Evolutionary conservation across 352 stramenopile species (phyloP), one percentile per base, ranked within the genome.

Genomic region (Phytophthora europaea): DNA sequence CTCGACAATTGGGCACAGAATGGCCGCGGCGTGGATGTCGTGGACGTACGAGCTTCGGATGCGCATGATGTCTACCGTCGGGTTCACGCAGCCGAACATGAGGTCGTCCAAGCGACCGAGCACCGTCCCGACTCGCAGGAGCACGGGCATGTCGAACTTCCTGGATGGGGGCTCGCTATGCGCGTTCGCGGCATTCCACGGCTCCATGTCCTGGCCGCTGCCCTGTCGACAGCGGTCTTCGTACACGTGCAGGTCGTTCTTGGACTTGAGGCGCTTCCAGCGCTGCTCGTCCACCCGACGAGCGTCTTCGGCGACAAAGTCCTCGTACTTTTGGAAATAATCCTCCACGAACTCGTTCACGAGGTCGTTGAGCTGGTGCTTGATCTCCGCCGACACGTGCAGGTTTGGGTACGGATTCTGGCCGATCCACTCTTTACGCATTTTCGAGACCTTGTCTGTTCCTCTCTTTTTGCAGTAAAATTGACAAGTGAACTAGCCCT

Each of bases 181-280:
- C 7, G 16, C 22, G 10, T 40, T 57, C 13, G 36, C 20, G 18
- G 56, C 18, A 31, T 56, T 53, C 38, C 23, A 58, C 5, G 51
- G 23, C 51, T 58, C 51, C 6, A 58, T 33, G 15, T 38, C 15
- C 22, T 23, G 23, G 2, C n/a, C 51, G 26, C n/a, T 58, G 23
- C 9, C 22, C 16, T 58, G 20, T 33, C 22, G 20, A 38, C 20
- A 62, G 6, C 72, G 76, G 43, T 88, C 75, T 13, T 65, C 76
- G 59, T 80, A 90, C 9, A 90, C 65, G 58, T 84, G 74, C 12
- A 90, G 52, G 20, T 80, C 65, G 22, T 81, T 76, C 36, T 78
- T 81, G 18, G 78, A 80, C 40, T 80, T 79, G 62, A 80, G 64
- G 16, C 73, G 63, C 51, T 87, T 80, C 80, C 80, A 90, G 9